Evolutionary conservation across 176 grass and related monocot species (phyloP).

Genomic region (Luzula sylvatica): DNA sequence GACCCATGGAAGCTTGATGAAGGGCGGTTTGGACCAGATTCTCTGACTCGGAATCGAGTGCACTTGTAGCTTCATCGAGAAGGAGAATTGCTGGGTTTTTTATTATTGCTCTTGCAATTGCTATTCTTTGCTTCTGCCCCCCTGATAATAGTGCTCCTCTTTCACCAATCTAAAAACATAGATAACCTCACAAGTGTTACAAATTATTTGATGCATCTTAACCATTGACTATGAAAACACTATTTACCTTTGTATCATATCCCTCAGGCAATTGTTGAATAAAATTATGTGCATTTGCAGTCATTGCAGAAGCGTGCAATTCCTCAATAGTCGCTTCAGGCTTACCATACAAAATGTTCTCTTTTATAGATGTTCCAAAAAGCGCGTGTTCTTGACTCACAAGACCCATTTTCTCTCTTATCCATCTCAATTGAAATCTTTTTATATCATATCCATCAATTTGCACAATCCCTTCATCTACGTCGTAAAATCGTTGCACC

Average conservation of each 20-base stretch:
- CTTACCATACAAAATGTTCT: constrained; percentile 6
- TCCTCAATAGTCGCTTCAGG: neutral
- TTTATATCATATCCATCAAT: constrained; percentile 3
- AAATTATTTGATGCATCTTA: no score
- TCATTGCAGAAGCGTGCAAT: neutral
- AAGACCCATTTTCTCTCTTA: neutral
- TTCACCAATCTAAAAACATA: constrained; percentile 56
- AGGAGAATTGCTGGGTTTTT: constrained; percentile 80
- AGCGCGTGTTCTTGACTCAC: neutral
- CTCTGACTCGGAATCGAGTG: constrained; percentile 81
- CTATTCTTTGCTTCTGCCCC: constrained; percentile 79
- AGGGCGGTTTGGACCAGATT: constrained; percentile 80
- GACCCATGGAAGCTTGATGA: constrained; percentile 88
- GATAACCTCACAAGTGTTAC: no score
- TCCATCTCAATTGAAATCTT: neutral
- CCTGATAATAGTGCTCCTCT: constrained; percentile 67
- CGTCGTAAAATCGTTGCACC: neutral
- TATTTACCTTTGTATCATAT: neutral
- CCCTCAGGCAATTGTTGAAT: neutral
- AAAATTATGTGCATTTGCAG: constrained; percentile 1
- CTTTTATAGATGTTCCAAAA: neutral
- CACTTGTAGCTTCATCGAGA: constrained; percentile 85
- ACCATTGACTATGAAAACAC: no score
- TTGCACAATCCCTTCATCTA: neutral
- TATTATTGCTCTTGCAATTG: constrained; percentile 71